phyloP scores from a whole-genome alignment of 352 stramenopile species.

The Globisporangium nagaii region DNA sequence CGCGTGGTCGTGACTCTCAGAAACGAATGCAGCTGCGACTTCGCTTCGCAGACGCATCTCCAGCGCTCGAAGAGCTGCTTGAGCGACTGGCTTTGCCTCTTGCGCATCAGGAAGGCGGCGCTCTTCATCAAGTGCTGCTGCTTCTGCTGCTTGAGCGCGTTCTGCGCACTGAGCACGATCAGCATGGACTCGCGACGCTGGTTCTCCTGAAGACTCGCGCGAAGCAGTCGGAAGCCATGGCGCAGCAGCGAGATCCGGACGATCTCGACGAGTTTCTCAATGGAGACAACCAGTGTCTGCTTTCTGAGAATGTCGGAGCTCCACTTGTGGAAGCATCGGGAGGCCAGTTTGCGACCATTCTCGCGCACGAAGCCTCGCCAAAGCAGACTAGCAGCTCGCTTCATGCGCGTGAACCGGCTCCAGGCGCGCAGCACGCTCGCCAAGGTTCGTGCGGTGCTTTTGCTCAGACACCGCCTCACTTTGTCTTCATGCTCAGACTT shows the following conservation, averaged over 20 bases:
- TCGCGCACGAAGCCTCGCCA: not conserved
- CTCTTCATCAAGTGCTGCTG: constrained; percentile 19
- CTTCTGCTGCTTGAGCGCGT: constrained; percentile 23
- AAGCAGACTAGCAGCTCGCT: not conserved
- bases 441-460: not conserved
- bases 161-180: constrained; percentile 23
- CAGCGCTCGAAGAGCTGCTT: constrained; percentile 5
- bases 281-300: not conserved
- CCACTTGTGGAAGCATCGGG: constrained; percentile 5
- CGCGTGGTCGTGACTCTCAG: not conserved
- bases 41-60: not conserved
- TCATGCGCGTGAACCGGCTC: not conserved
- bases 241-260: constrained; percentile 11
- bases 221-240: constrained; percentile 8
- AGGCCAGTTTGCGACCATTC: not conserved
- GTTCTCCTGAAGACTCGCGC: constrained; percentile 10
- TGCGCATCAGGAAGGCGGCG: constrained; percentile 22
- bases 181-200: constrained; percentile 32
- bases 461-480: not conserved
- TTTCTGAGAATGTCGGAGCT: not conserved
- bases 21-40: not conserved
- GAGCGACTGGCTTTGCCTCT: constrained; percentile 6
- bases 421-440: not conserved
- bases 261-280: not conserved
- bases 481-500: not conserved